A percentile compares a stretch with the other conserved stretches of the same genome.
Evolutionary conservation across 2,329 filamentous ascomycete species (phyloP).

Genomic region (Botryotinia narcissicola): DNA sequence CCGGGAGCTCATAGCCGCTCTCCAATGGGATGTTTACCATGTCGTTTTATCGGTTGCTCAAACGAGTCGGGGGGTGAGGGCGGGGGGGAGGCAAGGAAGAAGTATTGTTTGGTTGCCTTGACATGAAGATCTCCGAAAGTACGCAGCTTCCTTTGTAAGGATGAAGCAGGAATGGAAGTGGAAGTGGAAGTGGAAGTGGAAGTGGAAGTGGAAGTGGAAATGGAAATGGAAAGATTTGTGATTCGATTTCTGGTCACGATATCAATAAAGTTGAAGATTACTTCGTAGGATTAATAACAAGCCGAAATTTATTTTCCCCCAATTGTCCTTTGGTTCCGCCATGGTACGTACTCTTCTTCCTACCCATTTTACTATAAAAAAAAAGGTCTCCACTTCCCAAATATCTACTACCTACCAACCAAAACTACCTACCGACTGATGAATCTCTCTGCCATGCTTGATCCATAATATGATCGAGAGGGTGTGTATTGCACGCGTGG

Average conservation of each 20-base stretch:
- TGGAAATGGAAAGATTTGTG: constrained; percentile 5
- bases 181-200: not conserved
- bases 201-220: not conserved
- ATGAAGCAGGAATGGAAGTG: not conserved
- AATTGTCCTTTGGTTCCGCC: not conserved
- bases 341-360: not conserved
- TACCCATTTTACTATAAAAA: not conserved
- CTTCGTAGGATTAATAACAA: not conserved
- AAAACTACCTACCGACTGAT: not conserved
- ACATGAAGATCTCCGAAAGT: constrained; percentile 17
- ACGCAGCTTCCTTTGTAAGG: not conserved
- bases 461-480: not conserved
- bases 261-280: not conserved
- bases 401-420: not conserved
- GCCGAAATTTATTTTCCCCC: not conserved
- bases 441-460: not conserved
- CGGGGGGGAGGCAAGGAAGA: not conserved
- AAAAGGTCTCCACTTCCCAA: constrained; percentile 6
- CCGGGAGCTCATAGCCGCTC: constrained; percentile 11
- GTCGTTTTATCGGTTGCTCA: constrained; percentile 11
- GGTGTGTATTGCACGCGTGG: not conserved
- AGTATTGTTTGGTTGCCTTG: not conserved
- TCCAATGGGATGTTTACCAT: constrained; percentile 20
- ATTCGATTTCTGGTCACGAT: constrained; percentile 4
- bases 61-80: not conserved